Evolutionary conservation across 2,329 filamentous ascomycete genomes (phyloP), one percentile per base, ranked within the genome.

Genomic region (Teratosphaeria viscida): DNA sequence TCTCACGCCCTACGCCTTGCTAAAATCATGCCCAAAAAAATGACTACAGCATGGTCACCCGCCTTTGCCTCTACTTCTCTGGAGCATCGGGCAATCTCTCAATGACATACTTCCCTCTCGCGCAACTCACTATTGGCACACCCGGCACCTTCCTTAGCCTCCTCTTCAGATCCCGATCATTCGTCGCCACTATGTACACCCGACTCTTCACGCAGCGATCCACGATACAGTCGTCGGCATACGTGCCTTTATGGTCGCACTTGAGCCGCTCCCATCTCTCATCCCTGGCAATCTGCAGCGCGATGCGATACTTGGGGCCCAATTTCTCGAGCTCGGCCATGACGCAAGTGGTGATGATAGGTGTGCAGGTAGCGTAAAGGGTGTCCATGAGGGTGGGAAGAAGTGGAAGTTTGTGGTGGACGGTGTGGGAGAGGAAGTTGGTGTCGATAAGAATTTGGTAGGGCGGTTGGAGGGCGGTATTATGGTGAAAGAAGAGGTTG

Each of bases 301-400:
- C 92, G 59, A 97, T 85, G 7, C 92, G 80, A 77, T 96, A 99
- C 72, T 94, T 94, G 2, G 85, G 84, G 0, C 92, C 92, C 10
- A 96, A 81, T 73, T 95, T 95, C 72, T 96, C 91, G 64, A 96
- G 76, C 74, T 96, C 91, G 59, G 86, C 87, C 82, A 92, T 86
- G 66, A 86, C 86, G 77, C 88, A 92, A 65, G 84, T 83, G 1
- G 91, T 96, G 65, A 97, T 91, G 64, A 94, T 87, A 19, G 91
- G 90, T 26, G 86, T 90, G 73, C 89, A 94, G 69, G 95, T 95
- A 19, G 92, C 92, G 73, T 92, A 95, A 4, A 99, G 81, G 58
- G 89, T 88, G 73, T 96, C 91, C 90, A 96, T 96, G 79, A 96
- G 89, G 2, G 87, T 86, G 62, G 92, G 87, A 23, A 95, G 81